phyloP scores from a whole-genome alignment of 371 early-diverging fungal genomes.

The Mucor lusitanicus region DNA sequence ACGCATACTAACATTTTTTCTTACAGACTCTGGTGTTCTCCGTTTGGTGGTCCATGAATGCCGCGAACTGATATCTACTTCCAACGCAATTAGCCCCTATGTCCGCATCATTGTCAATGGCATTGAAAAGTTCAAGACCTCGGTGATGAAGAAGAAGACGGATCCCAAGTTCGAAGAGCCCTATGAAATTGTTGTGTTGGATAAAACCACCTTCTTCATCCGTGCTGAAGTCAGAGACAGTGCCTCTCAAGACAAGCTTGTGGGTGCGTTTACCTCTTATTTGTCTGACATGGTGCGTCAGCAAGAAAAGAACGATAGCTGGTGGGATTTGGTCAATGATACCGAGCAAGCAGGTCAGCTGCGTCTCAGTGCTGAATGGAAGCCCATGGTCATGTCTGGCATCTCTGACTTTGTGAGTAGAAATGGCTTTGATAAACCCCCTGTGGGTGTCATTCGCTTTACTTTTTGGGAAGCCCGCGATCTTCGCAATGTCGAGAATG shows the following conservation, averaged over 20 bases:
- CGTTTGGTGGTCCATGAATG: slow-evolving; percentile 55
- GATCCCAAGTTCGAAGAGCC: slow-evolving; percentile 54
- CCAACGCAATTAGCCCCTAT: slow-evolving; percentile 37
- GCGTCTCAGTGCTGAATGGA: slow-evolving; percentile 56
- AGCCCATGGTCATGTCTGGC: slow-evolving; percentile 56
- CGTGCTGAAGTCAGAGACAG: slow-evolving; percentile 46
- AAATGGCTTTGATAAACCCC: slow-evolving; percentile 51
- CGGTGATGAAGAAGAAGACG: slow-evolving; percentile 39
- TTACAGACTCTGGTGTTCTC: slow-evolving; percentile 56
- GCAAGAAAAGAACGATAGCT: slow-evolving; percentile 33
- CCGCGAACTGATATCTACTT: slow-evolving; percentile 34
- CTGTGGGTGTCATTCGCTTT: slow-evolving; percentile 84
- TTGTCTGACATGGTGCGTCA: slow-evolving; percentile 39
- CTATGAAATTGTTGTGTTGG: slow-evolving; percentile 51
- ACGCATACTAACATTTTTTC: not conserved
- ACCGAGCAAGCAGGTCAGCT: slow-evolving; percentile 38
- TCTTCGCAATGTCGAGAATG: slow-evolving; percentile 72
- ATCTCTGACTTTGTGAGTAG: slow-evolving; percentile 37
- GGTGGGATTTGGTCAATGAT: slow-evolving; percentile 48
- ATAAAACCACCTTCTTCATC: slow-evolving; percentile 41
- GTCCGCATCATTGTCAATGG: slow-evolving; percentile 53
- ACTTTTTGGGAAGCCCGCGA: slow-evolving; percentile 74
- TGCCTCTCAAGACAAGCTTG: slow-evolving; percentile 30
- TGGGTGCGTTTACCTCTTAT: slow-evolving; percentile 40
- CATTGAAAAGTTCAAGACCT: slow-evolving; percentile 40